Percentiles rank a stretch among this genome's conserved stretches.
These are phyloP conservation scores for Oryza longistaminata DNA, from an alignment of 176 grass and related monocot species.

Conservation along the genomic window DNA sequence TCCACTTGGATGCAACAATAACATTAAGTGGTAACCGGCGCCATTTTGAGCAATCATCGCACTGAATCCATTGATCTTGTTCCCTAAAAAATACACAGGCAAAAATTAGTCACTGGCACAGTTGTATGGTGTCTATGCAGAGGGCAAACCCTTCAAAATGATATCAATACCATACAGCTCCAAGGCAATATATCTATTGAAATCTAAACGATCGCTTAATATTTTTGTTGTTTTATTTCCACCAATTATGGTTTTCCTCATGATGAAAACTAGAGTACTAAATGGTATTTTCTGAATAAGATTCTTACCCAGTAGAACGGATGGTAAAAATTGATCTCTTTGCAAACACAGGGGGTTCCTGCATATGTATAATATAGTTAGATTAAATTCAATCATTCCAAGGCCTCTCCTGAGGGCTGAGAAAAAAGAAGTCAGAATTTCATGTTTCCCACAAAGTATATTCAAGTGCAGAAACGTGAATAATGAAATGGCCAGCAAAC, in stretches of 20 bases:
- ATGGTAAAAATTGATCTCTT: conserved; percentile 96
- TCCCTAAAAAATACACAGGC: conserved; percentile 56
- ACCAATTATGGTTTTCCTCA: not conserved
- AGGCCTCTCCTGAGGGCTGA: not conserved
- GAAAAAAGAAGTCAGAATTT: not conserved
- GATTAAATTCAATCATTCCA: conserved; percentile 8
- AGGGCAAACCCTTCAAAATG: not conserved
- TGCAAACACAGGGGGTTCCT: conserved; percentile 98
- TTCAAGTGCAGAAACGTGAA: not conserved
- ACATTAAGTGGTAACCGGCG: conserved; percentile 81
- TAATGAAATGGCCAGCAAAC: conserved; percentile 19
- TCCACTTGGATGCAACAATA: conserved; percentile 87
- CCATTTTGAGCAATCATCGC: conserved; percentile 97
- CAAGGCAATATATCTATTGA: not conserved
- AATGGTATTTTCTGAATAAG: not conserved
- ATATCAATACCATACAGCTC: not conserved
- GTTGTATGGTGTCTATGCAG: not conserved
- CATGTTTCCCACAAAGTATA: conserved; percentile 7
- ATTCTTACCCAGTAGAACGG: conserved; percentile 77
- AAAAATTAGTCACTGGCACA: not conserved
- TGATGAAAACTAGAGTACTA: not conserved
- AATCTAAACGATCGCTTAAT: not conserved
- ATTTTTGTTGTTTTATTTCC: not conserved
- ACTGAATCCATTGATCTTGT: conserved; percentile 99
- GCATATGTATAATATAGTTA: conserved; percentile 38